Evolutionary conservation across 1,284 basidiomycete species (phyloP).

Genomic region (Cutaneotrichosporon sp.): DNA sequence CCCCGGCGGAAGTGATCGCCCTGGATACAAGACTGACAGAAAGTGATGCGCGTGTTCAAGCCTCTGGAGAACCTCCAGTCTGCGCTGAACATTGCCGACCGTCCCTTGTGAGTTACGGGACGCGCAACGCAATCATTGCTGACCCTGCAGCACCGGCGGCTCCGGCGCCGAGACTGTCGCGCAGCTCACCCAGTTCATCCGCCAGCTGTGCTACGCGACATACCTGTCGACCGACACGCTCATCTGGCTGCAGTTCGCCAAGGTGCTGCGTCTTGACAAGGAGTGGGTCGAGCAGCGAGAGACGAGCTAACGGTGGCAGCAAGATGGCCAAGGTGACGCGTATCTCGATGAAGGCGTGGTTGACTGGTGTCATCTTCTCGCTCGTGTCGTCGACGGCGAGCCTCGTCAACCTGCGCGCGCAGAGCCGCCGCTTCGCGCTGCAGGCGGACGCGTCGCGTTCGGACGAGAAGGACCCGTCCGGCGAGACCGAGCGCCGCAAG

Average conservation of each 20-base stretch:
- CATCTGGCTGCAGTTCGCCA: conserved; percentile 74
- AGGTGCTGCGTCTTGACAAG: conserved; percentile 59
- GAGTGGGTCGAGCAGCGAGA: conserved; percentile 27
- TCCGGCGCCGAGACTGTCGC: conserved; percentile 57
- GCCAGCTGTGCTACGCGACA: conserved; percentile 86
- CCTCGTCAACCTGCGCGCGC: conserved; percentile 44
- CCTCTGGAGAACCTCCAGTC: conserved; percentile 92
- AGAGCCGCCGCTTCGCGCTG: conserved; percentile 41
- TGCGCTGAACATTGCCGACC: conserved; percentile 69
- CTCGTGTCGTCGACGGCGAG: conserved; percentile 55
- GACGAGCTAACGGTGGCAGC: conserved; percentile 47
- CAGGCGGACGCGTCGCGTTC: conserved; percentile 28
- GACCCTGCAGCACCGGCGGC: conserved; percentile 23
- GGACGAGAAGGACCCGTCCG: conserved; percentile 26
- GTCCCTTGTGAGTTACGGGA: conserved; percentile 41
- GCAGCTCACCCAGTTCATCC: conserved; percentile 70
- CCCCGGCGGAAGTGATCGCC: not conserved
- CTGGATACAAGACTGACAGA: not conserved
- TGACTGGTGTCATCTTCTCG: conserved; percentile 77
- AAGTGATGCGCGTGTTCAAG: conserved; percentile 90
- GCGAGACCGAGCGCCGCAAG: conserved; percentile 39
- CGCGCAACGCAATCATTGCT: too few species aligned
- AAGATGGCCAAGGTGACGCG: conserved; percentile 64
- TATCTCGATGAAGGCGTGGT: conserved; percentile 81
- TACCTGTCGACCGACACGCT: conserved; percentile 78